Conservation (phyloP, 257 asterid species). For the Pogostemon cablin region DNA sequence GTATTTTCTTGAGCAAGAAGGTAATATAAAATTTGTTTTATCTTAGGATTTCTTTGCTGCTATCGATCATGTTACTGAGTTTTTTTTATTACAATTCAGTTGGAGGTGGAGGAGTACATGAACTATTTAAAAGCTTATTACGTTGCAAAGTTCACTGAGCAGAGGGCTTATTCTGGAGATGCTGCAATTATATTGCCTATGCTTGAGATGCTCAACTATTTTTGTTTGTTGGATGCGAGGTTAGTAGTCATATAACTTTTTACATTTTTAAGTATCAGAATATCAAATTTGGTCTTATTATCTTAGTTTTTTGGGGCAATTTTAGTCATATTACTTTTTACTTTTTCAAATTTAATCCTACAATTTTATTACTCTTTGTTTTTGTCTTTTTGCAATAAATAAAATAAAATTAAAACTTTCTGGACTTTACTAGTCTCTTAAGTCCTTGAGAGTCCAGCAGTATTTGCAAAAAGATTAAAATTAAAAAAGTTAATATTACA, state of each 20-base stretch:
- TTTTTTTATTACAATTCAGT: constrained; percentile 19
- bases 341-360: too few species aligned
- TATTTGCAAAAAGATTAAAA: too few species aligned
- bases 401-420: too few species aligned
- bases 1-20: constrained; percentile 31
- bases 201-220: background rate
- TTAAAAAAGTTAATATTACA: too few species aligned
- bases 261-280: too few species aligned
- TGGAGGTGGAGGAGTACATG: constrained; percentile 30
- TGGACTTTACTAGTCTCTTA: too few species aligned
- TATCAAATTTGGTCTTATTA: too few species aligned
- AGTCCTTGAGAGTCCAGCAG: too few species aligned
- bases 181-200: background rate
- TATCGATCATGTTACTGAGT: background rate
- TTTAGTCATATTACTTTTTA: too few species aligned
- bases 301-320: too few species aligned
- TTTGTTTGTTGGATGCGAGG: constrained; percentile 18
- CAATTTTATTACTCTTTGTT: too few species aligned
- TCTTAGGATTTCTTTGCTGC: background rate
- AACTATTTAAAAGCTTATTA: constrained; percentile 23
- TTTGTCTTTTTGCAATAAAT: too few species aligned
- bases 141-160: constrained; percentile 10
- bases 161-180: constrained; percentile 26
- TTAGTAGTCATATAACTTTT: background rate
- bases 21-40: constrained; percentile 29